Evolutionary conservation across 148 eudicot species (phyloP).

Genomic region (Rhododendron molle): DNA sequence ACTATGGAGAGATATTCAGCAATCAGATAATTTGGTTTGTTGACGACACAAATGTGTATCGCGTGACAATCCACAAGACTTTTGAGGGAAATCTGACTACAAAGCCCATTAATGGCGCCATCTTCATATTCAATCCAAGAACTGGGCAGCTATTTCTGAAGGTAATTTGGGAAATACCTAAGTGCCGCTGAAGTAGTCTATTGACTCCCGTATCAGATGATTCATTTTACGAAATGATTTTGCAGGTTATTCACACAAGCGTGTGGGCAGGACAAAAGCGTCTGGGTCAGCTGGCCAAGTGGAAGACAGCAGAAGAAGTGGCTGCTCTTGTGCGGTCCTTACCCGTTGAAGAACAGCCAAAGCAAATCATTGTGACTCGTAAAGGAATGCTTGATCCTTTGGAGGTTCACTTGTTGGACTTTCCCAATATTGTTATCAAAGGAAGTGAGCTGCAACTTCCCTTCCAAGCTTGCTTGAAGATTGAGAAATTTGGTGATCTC

Average conservation of each 20-base stretch:
- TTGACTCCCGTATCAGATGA: not conserved
- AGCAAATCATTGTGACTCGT: conserved; percentile 96
- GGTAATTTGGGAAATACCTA: conserved; percentile 49
- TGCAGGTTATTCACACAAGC: conserved; percentile 96
- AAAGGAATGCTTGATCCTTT: conserved; percentile 99
- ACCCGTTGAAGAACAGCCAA: conserved; percentile 98
- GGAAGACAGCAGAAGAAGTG: conserved; percentile 99
- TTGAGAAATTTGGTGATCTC: conserved; percentile 97
- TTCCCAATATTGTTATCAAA: conserved; percentile 97
- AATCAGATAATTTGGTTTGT: conserved; percentile 82
- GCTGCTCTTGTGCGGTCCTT: conserved; percentile 95
- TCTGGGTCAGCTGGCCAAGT: conserved; percentile 98
- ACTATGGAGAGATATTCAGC: conserved; percentile 97
- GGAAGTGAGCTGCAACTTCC: conserved; percentile 99
- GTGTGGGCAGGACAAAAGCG: conserved; percentile 99
- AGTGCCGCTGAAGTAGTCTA: not conserved
- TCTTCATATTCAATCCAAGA: conserved; percentile 93
- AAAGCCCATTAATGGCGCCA: conserved; percentile 98
- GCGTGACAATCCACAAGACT: conserved; percentile 97
- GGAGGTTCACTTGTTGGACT: conserved; percentile 96
- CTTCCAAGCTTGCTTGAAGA: conserved; percentile 99
- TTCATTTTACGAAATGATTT: conserved; percentile 14
- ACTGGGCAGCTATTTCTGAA: conserved; percentile 95
- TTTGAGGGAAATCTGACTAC: conserved; percentile 99
- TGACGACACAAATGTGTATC: conserved; percentile 98